phyloP scores from a whole-genome alignment of 176 grass and related monocot species.

The Hordeum marinum region DNA sequence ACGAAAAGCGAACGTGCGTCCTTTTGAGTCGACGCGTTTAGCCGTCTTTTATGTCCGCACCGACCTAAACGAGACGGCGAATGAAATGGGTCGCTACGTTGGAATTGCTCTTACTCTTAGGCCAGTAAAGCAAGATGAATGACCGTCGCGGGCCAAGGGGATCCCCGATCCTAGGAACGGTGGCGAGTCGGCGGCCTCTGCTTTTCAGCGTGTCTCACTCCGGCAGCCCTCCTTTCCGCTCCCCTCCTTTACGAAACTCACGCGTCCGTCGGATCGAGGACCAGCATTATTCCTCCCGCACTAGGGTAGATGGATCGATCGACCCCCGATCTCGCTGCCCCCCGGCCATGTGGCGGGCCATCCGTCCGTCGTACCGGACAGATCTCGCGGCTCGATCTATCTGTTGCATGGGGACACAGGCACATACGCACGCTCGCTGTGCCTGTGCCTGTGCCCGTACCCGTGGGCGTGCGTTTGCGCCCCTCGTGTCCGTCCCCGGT shows the following conservation, averaged over 20 bases:
- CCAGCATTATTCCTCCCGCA: constrained; percentile 22
- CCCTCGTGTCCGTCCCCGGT: background rate
- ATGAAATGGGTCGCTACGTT: no score
- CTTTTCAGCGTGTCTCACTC: background rate
- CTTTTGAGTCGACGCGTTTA: no score
- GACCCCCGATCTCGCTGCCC: background rate
- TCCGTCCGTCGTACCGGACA: background rate
- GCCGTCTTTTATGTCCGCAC: no score
- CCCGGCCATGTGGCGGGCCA: constrained; percentile 18
- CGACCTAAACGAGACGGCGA: no score
- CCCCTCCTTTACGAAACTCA: background rate
- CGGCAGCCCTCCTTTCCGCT: background rate
- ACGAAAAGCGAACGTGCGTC: no score
- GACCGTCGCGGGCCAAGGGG: no score
- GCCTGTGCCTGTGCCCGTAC: no score
- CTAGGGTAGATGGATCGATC: background rate
- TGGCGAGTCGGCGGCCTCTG: background rate
- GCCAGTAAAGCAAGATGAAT: no score
- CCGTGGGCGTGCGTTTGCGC: no score
- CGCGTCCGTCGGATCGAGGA: background rate
- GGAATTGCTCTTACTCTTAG: no score
- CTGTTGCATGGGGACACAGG: background rate
- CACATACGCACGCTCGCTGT: background rate
- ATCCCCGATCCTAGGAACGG: no score
- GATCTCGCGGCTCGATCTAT: constrained; percentile 5